Evolutionary conservation across 2,329 filamentous ascomycete species (phyloP), one percentile per base, ranked within the genome.

Genomic region (Elsinoe australis): DNA sequence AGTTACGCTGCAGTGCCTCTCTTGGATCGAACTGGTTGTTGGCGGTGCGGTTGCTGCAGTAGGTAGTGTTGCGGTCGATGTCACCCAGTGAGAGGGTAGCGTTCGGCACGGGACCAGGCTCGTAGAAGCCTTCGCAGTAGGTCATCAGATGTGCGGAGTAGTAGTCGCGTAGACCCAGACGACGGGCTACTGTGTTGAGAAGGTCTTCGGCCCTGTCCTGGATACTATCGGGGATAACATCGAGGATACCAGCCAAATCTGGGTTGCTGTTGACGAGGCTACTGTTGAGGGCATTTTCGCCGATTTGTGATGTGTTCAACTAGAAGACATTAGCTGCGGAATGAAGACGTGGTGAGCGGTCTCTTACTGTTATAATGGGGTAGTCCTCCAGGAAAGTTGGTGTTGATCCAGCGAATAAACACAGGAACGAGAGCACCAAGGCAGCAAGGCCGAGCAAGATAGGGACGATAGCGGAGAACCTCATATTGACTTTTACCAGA

Each of bases 111-210:
- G 68, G 57, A 5, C 50, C 49, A 12, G 71, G 70, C 1, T 61
- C 64, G 62, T 71, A 74, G 55, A 65, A 65, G 48, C 71, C 71
- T 51, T 65, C 69, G 64, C 80, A 83, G 64, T 75, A 77, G 60
- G 76, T 70, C 63, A 81, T 72, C 49, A 82, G 58, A 59, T 83
- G 77, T 12, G 74, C 68, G 15, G 71, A 73, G 65, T 82, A 82
- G 63, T 76, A 83, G 61, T 81, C 73, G 32, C 76, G 68, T 28
- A 81, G 67, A 29, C 76, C 74, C 12, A 80, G 62, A 14, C 67
- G 61, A 36, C 68, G 60, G 15, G 72, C 69, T 19, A 76, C 59
- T 39, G 66, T 63, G 56, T 62, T 64, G 48, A 75, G 60, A 29
- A 65, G 60, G 48, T 48, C 34, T 10, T 48, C 32, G 17, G 33